Conservation (phyloP, 768 basidiomycete species). For the Mycena galericulata region DNA sequence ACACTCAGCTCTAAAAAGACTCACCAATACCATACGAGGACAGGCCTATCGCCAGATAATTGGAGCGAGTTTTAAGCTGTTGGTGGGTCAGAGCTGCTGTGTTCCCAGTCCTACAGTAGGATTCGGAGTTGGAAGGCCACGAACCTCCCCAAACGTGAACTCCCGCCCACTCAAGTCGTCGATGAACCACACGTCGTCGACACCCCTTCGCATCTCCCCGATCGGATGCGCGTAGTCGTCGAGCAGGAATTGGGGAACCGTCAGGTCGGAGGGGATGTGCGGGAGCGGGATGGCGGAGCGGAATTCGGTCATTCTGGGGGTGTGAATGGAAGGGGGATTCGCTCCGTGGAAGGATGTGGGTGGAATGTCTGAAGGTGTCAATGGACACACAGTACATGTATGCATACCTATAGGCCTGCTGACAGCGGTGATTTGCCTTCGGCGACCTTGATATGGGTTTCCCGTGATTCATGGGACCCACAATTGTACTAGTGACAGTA, state of each 20-base stretch:
- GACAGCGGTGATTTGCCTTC: too few species aligned
- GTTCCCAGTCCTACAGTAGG: not conserved
- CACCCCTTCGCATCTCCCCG: not conserved
- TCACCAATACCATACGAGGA: not conserved
- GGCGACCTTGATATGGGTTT: too few species aligned
- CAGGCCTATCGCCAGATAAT: not conserved
- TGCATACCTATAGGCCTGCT: too few species aligned
- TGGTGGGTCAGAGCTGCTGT: not conserved
- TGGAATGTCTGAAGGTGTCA: too few species aligned
- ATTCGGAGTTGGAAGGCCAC: not conserved
- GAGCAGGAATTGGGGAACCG: not conserved
- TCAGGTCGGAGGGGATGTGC: not conserved
- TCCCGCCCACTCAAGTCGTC: too few species aligned
- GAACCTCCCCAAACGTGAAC: not conserved
- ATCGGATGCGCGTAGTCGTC: not conserved
- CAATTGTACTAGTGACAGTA: too few species aligned
- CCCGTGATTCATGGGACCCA: too few species aligned
- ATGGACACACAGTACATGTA: too few species aligned
- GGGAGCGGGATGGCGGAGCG: not conserved
- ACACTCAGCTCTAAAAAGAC: not conserved
- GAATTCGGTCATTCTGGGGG: slow-evolving; percentile 2
- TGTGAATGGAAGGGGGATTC: too few species aligned
- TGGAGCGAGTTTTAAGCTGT: not conserved
- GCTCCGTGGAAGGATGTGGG: too few species aligned
- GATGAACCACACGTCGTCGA: not conserved